These are phyloP conservation scores for Plantago coronopus DNA, from an alignment of 305 asterid genomes.

Conservation along the genomic window DNA sequence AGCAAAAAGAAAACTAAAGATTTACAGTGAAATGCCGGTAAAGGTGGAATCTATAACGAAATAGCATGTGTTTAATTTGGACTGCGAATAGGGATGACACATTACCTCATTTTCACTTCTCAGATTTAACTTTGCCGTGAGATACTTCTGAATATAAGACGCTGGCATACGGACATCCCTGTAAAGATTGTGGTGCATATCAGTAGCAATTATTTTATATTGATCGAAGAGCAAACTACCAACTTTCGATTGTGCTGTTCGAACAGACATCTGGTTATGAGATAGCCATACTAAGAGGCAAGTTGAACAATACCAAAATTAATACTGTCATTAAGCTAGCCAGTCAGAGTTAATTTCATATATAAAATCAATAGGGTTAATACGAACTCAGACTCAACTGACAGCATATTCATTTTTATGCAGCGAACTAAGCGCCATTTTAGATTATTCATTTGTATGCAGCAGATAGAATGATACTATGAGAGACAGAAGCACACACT, in stretches of 20 bases:
- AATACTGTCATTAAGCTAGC: too few relatives aligned
- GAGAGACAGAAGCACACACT: background rate
- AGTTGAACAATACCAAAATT: too few relatives aligned
- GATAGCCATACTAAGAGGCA: too few relatives aligned
- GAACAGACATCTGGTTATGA: too few relatives aligned
- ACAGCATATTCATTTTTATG: background rate
- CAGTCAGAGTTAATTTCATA: too few relatives aligned
- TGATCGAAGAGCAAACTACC: too few relatives aligned
- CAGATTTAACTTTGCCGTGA: slow-evolving; percentile 72
- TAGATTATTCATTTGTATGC: slow-evolving; percentile 1
- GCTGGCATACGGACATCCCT: slow-evolving; percentile 82
- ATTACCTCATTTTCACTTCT: slow-evolving; percentile 77
- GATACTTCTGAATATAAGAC: slow-evolving; percentile 74
- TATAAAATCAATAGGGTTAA: too few relatives aligned
- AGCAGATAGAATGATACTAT: background rate
- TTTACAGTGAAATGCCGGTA: background rate
- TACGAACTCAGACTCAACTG: too few relatives aligned
- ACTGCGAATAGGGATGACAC: slow-evolving; percentile 5
- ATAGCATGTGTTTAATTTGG: background rate
- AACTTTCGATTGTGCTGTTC: too few relatives aligned
- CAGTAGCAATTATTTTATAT: background rate
- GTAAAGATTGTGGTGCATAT: slow-evolving; percentile 27
- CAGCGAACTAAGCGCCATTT: background rate
- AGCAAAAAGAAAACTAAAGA: background rate
- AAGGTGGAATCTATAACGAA: background rate